phyloP scores from a whole-genome alignment of 2,329 filamentous ascomycete species.

The Neurospora crassa region DNA sequence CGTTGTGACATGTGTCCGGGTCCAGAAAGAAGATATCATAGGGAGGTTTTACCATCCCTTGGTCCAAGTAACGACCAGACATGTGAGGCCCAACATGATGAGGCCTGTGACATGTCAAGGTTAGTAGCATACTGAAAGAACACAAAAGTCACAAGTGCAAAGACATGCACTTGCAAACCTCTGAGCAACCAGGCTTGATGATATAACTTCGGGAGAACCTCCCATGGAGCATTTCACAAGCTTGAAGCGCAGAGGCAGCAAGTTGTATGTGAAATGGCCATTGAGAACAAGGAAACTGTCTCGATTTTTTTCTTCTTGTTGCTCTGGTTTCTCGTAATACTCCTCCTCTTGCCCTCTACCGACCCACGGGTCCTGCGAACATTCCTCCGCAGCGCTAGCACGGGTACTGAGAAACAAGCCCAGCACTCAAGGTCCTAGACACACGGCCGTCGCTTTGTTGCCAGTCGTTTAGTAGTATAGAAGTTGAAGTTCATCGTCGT shows the following conservation, averaged over 20 bases:
- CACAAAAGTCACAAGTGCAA: background rate
- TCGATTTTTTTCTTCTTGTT: constrained; percentile 23
- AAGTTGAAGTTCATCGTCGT: background rate
- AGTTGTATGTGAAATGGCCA: constrained; percentile 58
- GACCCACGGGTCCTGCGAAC: background rate
- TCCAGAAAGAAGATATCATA: constrained; percentile 1
- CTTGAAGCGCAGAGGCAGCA: constrained; percentile 20
- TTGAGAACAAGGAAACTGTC: constrained; percentile 44
- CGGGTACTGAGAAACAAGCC: background rate
- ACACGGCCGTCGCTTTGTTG: background rate
- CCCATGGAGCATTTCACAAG: constrained; percentile 67
- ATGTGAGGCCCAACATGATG: background rate
- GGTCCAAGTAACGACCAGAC: background rate
- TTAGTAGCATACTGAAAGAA: background rate
- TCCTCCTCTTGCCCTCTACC: background rate
- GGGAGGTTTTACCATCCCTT: background rate
- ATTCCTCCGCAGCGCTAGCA: background rate
- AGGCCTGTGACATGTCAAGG: background rate
- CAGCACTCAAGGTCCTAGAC: background rate
- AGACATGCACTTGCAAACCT: constrained; percentile 6
- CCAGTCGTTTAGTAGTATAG: background rate
- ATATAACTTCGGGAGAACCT: constrained; percentile 59
- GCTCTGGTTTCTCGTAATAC: background rate
- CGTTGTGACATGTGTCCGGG: constrained; percentile 2
- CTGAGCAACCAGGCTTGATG: constrained; percentile 10